These are phyloP conservation scores for Candolleomyces efflorescens DNA, from an alignment of 768 basidiomycete genomes.

Conservation along the genomic window DNA sequence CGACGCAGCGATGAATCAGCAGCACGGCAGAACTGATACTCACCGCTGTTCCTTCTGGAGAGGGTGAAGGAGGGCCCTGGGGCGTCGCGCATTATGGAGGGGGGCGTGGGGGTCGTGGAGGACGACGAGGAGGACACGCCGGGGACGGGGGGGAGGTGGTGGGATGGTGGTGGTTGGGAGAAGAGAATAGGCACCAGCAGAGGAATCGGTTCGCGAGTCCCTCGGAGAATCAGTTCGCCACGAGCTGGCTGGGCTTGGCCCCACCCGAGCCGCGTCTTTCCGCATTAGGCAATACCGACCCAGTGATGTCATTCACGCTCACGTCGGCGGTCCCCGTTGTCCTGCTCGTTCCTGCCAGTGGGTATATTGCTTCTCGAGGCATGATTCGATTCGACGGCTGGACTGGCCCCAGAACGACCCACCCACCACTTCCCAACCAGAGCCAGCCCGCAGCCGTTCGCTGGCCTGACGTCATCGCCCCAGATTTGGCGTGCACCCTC, in stretches of 20 bases:
- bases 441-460: no score
- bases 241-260: not conserved
- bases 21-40: not conserved
- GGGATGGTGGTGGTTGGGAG: not conserved
- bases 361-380: no score
- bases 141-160: not conserved
- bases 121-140: no score
- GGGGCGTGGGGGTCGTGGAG: no score
- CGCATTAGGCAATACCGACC: slow-evolving; percentile 1
- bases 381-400: no score
- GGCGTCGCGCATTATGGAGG: not conserved
- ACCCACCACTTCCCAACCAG: no score
- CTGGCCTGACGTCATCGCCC: no score
- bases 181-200: not conserved
- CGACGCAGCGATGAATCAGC: no score
- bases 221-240: not conserved
- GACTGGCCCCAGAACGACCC: no score
- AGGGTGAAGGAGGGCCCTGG: not conserved
- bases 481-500: no score
- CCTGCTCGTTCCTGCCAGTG: no score
- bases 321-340: not conserved
- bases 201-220: not conserved
- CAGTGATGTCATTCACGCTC: slow-evolving; percentile 6
- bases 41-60: not conserved
- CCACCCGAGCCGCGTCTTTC: not conserved